Base-by-base conservation (phyloP, 2,329 filamentous ascomycete genomes). In the Nannizziopsis barbatae region DNA sequence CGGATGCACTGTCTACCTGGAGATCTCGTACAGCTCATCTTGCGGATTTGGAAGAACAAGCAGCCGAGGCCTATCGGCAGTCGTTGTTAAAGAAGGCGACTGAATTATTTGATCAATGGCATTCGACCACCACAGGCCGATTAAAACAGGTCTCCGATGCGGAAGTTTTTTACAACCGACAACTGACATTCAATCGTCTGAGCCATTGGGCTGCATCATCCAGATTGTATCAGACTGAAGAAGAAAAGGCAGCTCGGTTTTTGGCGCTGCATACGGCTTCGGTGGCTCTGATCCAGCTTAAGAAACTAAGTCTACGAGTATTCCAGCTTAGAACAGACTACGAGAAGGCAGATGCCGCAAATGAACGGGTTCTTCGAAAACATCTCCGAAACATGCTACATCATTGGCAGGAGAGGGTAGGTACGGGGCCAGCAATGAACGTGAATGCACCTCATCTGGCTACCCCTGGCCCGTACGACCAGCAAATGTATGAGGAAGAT, bases 281-380 rank as follows among this genome's bases (percentile, higher is more conserved):
- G 18, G 62, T 70, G 3, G 71, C 75, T 11, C 66, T 67, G 9
- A 64, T 63, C 11, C 68, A 67, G 18, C 63, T 80, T 49, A 76
- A 75, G 57, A 76, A 72, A 56, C 62, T 80, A n/a, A 76, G 75
- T 46, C 74, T 79, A 62, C 71, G 71, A 6, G 64, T 75, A 1
- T 80, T 80, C 62, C 75, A 77, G 36, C 63, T 76, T 3, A 66
- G 68, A 18, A 71, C 71, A 45, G 69, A 69, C 18, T 60, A 67
- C 8, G 71, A 78, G 49, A 76, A 69, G 36, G 75, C 76, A 0
- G 65, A 73, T 32, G 73, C 75, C 5, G 63, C 80, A 53, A 65
- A 68, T 43, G 67, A 72, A 14, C 65, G 76, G 14, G 77, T 74
- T 52, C 66, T 73, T 33, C 69, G 75, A 47, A 75, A 75, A 52